Conservation (phyloP, 2,329 filamentous ascomycete species). For the Scedosporium apiospermum region DNA sequence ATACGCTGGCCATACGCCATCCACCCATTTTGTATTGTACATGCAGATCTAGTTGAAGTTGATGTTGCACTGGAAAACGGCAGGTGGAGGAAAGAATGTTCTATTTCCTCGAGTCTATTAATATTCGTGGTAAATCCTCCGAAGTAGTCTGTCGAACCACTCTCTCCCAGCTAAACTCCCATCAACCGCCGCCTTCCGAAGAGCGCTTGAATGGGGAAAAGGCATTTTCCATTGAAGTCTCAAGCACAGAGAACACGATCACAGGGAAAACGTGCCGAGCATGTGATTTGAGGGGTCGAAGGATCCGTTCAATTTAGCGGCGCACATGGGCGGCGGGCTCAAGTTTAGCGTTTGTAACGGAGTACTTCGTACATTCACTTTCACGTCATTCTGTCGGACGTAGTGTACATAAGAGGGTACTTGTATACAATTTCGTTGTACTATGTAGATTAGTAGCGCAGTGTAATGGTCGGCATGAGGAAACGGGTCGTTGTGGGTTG, state of each 20-base stretch:
- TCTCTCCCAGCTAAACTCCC: too few relatives aligned
- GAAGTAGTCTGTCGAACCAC: background rate
- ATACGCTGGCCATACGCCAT: too few relatives aligned
- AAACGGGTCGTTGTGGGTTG: too few relatives aligned
- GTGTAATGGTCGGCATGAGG: too few relatives aligned
- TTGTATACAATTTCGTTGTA: too few relatives aligned
- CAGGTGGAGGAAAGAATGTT: background rate
- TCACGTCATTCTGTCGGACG: too few relatives aligned
- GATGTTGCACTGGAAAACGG: background rate
- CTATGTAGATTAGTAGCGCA: too few relatives aligned
- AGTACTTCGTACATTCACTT: background rate
- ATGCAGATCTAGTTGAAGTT: background rate
- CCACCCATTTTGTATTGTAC: background rate
- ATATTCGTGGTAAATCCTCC: background rate
- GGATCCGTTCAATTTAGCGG: background rate
- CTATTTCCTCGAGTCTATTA: background rate
- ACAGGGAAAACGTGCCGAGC: background rate
- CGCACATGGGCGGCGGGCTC: background rate
- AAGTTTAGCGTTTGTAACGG: background rate
- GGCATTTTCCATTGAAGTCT: too few relatives aligned
- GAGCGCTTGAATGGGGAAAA: too few relatives aligned
- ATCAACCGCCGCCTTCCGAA: too few relatives aligned
- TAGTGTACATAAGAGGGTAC: too few relatives aligned
- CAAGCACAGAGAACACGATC: background rate
- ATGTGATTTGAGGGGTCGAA: slow-evolving; percentile 2